Base-by-base conservation (phyloP, 352 stramenopile species). In the Pythium dissimile region DNA sequence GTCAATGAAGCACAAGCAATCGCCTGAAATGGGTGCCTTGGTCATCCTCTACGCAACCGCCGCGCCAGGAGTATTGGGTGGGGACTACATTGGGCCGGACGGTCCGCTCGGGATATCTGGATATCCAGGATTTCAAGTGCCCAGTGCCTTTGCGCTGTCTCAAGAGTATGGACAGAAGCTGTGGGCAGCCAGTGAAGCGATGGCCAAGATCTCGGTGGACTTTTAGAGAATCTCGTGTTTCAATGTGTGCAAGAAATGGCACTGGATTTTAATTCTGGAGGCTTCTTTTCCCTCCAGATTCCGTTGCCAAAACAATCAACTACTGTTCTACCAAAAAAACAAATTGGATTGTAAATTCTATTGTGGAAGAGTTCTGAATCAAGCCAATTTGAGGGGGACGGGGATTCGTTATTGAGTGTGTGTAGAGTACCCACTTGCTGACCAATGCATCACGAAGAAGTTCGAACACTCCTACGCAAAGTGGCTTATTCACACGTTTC, bases 11-110 rank as follows among this genome's bases (percentile, higher is more conserved):
- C 34, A n/a, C 16, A 41, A 20, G 41, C 41, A 47, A n/a, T 62
- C 60, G 34, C 58, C 66, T 18, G 69, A 69, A 12, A 73, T 71
- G 42, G 73, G 73, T n/a, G 63, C 69, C 24, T 31, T 79, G 30
- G 42, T 66, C 12, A 69, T 59, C 7, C 43, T 84, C 51, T 79
- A 69, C 31, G 73, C 69, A 12, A 67, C 72, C 5, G 80, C 73
- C 2, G 66, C 31, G 0, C 24, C 53, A 0, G 39, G 52, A 2
- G 70, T 80, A 2, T 46, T 67, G 15, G 52, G 72, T 18, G 55
- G 73, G 32, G 54, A 75, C 24, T 66, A 68, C 42, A 72, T 64
- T 47, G 64, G 66, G 1, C 71, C 70, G 9, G 57, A 66, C 28
- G 47, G 69, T 39, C 54, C 62, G 54, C 24, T 54, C 18, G 31